Conservation (phyloP, 106 monocot species). For the Posidonia australis region DNA sequence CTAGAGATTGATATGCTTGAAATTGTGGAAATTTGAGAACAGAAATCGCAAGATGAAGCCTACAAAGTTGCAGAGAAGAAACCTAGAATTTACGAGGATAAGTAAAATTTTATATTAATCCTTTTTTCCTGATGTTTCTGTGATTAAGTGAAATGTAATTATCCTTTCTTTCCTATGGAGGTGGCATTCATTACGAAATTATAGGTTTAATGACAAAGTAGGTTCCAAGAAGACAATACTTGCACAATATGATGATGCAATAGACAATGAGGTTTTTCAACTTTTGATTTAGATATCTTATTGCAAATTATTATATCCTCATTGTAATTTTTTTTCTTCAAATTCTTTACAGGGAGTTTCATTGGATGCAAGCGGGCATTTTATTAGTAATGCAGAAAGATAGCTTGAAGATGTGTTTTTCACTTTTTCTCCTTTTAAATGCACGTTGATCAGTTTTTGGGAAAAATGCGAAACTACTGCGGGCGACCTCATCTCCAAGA, state of each 20-base stretch:
- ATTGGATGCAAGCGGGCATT: conserved; percentile 76
- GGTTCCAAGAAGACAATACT: conserved; percentile 56
- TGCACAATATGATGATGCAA: conserved; percentile 85
- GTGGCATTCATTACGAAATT: background rate
- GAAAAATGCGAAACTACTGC: no score
- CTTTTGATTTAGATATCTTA: background rate
- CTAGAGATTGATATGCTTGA: conserved; percentile 90
- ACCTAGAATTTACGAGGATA: no score
- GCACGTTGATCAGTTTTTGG: no score
- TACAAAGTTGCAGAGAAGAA: no score
- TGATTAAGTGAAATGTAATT: background rate
- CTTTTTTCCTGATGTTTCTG: background rate
- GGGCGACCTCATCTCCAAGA: no score
- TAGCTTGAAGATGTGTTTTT: conserved; percentile 47
- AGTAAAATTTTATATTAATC: background rate
- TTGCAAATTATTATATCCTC: background rate
- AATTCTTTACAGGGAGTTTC: conserved; percentile 51
- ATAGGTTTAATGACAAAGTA: conserved; percentile 65
- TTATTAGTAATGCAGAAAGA: conserved; percentile 81
- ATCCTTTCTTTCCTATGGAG: no score
- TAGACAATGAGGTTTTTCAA: no score
- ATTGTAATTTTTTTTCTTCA: background rate
- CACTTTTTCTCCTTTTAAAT: background rate
- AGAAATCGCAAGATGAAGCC: no score
- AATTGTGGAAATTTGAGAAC: no score